Evolutionary conservation across 73 alveolate genomes (phyloP).

Genomic region (Paramecium sexaurelia): DNA sequence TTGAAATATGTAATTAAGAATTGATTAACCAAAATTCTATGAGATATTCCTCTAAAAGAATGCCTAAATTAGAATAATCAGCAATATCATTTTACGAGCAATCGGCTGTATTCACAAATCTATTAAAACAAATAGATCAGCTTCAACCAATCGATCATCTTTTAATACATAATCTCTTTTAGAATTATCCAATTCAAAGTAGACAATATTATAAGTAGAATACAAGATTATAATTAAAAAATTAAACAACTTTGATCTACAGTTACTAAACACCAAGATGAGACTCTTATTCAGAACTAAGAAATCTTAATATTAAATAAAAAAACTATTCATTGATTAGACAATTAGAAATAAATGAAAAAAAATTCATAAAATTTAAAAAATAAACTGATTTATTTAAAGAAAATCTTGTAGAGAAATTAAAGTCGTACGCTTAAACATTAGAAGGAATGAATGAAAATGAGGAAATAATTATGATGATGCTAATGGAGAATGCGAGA

Average conservation of each 20-base stretch:
- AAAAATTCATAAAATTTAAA: background rate
- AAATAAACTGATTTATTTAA: constrained; percentile 47
- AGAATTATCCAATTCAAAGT: background rate
- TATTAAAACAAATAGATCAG: constrained; percentile 47
- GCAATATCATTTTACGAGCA: constrained; percentile 29
- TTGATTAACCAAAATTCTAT: background rate
- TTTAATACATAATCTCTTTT: constrained; percentile 21
- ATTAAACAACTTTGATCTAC: background rate
- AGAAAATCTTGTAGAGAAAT: constrained; percentile 24
- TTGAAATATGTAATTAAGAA: constrained; percentile 1
- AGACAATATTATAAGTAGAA: background rate
- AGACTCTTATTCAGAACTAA: background rate
- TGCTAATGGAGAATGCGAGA: background rate
- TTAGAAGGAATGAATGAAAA: constrained; percentile 13
- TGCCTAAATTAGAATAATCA: constrained; percentile 53
- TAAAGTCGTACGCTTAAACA: background rate
- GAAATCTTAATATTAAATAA: background rate
- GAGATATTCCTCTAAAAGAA: background rate
- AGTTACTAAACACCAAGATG: background rate
- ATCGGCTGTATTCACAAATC: constrained; percentile 51
- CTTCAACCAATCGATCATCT: constrained; percentile 25
- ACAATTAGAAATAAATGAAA: constrained; percentile 25
- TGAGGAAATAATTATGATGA: background rate
- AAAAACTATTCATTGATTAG: background rate
- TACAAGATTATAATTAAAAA: background rate